A percentile compares a stretch with the other conserved stretches of the same genome.
Conservation (phyloP, 176 grass and related monocot genomes). For the Zizania latifolia region DNA sequence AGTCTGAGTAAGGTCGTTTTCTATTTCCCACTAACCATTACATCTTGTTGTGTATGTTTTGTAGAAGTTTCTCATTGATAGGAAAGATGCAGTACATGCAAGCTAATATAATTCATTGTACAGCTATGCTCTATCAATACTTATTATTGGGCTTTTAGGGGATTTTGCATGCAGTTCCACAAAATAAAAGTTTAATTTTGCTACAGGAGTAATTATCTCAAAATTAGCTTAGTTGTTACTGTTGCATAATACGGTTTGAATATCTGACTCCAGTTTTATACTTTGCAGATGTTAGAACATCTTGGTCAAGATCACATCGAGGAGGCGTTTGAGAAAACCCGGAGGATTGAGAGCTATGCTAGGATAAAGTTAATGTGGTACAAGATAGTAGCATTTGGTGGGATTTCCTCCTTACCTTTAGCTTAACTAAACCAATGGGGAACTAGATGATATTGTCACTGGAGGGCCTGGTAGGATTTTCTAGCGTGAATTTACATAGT, state of each 20-base stretch:
- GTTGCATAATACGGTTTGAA: background rate
- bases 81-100: background rate
- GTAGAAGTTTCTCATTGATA: background rate
- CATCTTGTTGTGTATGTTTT: background rate
- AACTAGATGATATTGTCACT: background rate
- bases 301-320: background rate
- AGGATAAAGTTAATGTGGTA: background rate
- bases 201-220: background rate
- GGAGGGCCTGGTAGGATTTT: background rate
- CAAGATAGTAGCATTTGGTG: background rate
- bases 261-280: background rate
- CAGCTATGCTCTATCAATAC: background rate
- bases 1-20: slow-evolving; percentile 38
- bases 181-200: background rate
- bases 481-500: slow-evolving; percentile 13
- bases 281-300: slow-evolving; percentile 19
- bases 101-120: background rate
- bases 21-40: background rate
- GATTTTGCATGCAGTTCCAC: background rate
- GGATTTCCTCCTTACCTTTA: background rate
- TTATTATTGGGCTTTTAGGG: background rate
- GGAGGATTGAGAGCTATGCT: background rate
- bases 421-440: background rate
- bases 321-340: background rate
- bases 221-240: background rate